Conservation (phyloP, 2,329 filamentous ascomycete species). For the Piedraia hortae region DNA sequence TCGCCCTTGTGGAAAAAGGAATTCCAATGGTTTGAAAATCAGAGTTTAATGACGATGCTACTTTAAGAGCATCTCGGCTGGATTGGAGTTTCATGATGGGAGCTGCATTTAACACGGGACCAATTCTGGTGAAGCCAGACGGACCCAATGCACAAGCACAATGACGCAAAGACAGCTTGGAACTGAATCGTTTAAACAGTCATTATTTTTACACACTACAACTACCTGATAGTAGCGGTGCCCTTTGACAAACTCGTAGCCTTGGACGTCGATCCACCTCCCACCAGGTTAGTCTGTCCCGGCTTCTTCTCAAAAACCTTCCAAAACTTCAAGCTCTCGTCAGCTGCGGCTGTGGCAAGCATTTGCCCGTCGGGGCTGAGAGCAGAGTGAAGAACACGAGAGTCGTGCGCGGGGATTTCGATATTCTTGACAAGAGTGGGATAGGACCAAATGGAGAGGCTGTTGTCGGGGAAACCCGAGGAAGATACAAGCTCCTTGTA, state of each 20-base stretch:
- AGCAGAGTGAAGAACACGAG: slow-evolving; percentile 82
- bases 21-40: too few species aligned
- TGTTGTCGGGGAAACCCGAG: slow-evolving; percentile 97
- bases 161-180: too few species aligned
- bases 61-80: too few species aligned
- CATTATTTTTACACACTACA: too few species aligned
- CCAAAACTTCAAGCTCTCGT: slow-evolving; percentile 98
- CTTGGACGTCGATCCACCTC: slow-evolving; percentile 43
- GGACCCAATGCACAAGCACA: too few species aligned
- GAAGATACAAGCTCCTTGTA: slow-evolving; percentile 97
- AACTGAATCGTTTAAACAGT: too few species aligned
- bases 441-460: slow-evolving; percentile 96
- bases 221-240: slow-evolving; percentile 63
- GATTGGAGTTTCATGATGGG: too few species aligned
- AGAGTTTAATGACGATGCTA: too few species aligned
- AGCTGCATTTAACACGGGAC: too few species aligned
- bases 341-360: slow-evolving; percentile 81
- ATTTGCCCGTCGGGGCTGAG: slow-evolving; percentile 95
- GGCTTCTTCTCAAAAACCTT: slow-evolving; percentile 99
- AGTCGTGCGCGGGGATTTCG: slow-evolving; percentile 94
- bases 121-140: too few species aligned
- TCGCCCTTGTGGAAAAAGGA: too few species aligned
- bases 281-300: slow-evolving; percentile 35
- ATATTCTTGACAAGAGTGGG: slow-evolving; percentile 89
- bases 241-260: slow-evolving; percentile 65